Evolutionary conservation across 495 filamentous ascomycete species (phyloP).

Genomic region (Hyaloscypha bicolor): DNA sequence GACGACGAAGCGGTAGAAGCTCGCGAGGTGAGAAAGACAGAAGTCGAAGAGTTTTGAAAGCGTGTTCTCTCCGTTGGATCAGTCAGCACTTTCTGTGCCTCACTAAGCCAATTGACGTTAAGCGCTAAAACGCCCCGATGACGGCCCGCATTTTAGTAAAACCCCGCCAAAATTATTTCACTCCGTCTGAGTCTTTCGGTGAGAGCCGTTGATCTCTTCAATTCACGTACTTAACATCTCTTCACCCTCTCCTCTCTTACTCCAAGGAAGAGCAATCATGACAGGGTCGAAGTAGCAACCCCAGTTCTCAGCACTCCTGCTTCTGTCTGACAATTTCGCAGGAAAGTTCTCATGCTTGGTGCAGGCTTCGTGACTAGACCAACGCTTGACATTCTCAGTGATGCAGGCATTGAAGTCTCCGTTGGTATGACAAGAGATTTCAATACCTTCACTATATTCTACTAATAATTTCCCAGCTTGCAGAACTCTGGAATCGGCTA

Average conservation of each 20-base stretch:
- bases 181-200: slow-evolving; percentile 21
- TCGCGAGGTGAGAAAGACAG: slow-evolving; percentile 19
- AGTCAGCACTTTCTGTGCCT: background rate
- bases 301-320: background rate
- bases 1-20: slow-evolving; percentile 25
- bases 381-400: slow-evolving; percentile 74
- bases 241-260: background rate
- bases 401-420: slow-evolving; percentile 76
- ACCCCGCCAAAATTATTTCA: slow-evolving; percentile 21
- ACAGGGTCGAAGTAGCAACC: slow-evolving; percentile 29
- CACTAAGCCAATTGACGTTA: background rate
- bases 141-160: slow-evolving; percentile 1
- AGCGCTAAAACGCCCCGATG: background rate
- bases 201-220: slow-evolving; percentile 20
- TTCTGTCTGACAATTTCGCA: slow-evolving; percentile 17
- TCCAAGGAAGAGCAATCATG: slow-evolving; percentile 22
- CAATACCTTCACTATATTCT: background rate
- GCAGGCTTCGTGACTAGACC: slow-evolving; percentile 83
- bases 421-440: slow-evolving; percentile 63
- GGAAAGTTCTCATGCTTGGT: slow-evolving; percentile 71
- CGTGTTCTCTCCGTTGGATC: slow-evolving; percentile 4
- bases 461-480: slow-evolving; percentile 60
- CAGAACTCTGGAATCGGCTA: slow-evolving; percentile 75
- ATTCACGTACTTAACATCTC: background rate
- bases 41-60: slow-evolving; percentile 1